Evolutionary conservation across 257 asterid genomes (phyloP).

Genomic region (Osmanthus fragrans): DNA sequence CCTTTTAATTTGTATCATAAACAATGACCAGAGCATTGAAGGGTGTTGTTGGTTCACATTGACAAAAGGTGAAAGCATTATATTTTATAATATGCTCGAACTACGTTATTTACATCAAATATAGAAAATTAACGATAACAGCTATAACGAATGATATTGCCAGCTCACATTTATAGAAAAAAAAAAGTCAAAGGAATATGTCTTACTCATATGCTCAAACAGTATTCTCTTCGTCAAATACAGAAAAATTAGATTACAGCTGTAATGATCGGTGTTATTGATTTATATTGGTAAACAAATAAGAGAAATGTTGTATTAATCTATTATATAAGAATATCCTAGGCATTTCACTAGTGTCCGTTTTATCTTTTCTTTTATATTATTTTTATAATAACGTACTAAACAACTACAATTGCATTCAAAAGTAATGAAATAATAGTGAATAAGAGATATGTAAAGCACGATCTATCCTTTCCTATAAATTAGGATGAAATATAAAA

Average conservation of each 20-base stretch:
- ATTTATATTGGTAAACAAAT: not conserved
- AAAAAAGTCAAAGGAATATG: not conserved
- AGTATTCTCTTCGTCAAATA: not conserved
- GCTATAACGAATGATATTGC: not conserved
- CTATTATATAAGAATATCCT: not conserved
- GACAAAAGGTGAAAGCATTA: not conserved
- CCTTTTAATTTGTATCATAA: not conserved
- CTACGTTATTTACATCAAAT: not conserved
- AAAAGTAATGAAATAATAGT: too few species aligned
- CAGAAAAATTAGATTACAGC: not conserved
- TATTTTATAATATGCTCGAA: not conserved
- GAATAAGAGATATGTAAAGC: too few species aligned
- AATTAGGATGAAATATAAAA: slow-evolving; percentile 15
- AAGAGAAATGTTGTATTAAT: not conserved
- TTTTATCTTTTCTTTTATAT: not conserved
- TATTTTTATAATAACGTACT: not conserved
- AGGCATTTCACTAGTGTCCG: not conserved
- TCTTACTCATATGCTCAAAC: not conserved
- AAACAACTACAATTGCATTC: not conserved
- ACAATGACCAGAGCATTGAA: not conserved
- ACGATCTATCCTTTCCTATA: too few species aligned
- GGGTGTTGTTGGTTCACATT: not conserved
- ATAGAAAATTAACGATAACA: not conserved
- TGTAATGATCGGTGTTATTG: not conserved
- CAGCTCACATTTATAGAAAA: not conserved